Conservation (phyloP, 1,284 basidiomycete genomes). For the Rhodotorula sp. region DNA sequence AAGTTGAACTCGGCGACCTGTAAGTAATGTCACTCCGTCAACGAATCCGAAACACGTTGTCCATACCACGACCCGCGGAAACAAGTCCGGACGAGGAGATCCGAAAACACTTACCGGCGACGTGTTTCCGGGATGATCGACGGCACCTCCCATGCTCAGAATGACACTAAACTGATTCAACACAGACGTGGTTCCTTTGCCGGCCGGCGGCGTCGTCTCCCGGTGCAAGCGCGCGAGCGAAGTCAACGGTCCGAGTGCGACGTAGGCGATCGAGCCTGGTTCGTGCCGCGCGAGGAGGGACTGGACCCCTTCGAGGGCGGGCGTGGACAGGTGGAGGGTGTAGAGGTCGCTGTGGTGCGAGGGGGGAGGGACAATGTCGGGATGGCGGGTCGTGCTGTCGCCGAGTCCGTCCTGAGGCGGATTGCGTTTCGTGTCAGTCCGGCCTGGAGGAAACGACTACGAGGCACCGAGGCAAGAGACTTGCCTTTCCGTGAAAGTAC, state of each 20-base stretch:
- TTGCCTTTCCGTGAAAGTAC: constrained; percentile 62
- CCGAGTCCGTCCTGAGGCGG: constrained; percentile 66
- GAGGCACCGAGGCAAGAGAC: no score
- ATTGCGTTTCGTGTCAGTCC: not conserved
- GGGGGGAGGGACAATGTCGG: constrained; percentile 62
- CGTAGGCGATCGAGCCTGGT: constrained; percentile 69
- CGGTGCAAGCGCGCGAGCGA: constrained; percentile 63
- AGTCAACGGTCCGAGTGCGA: constrained; percentile 84
- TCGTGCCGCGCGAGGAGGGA: constrained; percentile 64
- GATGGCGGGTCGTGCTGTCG: constrained; percentile 68
- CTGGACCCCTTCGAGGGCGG: constrained; percentile 54
- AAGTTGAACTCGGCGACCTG: constrained; percentile 82
- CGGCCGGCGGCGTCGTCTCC: no score
- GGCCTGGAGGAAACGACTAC: no score
- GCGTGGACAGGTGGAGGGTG: constrained; percentile 22
- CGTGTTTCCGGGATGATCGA: constrained; percentile 91
- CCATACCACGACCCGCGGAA: not conserved
- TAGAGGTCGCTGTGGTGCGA: constrained; percentile 33
- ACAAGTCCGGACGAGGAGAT: no score
- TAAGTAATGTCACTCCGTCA: not conserved
- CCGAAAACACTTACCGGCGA: constrained; percentile 57
- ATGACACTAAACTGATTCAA: constrained; percentile 60
- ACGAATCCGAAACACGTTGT: no score
- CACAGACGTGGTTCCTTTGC: no score
- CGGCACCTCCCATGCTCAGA: constrained; percentile 91